Conservation (phyloP, 352 stramenopile species). For the Discostella stelligera region DNA sequence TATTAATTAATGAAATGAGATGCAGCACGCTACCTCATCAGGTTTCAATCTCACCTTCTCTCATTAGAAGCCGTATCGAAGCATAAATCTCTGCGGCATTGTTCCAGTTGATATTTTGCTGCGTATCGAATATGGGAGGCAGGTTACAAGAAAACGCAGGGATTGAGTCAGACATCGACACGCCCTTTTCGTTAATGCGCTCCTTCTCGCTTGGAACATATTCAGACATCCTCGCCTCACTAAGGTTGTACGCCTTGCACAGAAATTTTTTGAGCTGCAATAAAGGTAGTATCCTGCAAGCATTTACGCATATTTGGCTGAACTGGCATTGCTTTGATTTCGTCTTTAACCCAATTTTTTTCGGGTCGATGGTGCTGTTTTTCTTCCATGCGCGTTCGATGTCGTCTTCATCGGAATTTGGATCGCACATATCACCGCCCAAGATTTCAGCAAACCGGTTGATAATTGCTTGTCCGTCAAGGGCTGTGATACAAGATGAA, state of each 20-base stretch:
- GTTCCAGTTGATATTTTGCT: slow-evolving; percentile 43
- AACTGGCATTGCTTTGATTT: slow-evolving; percentile 48
- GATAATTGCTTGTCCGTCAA: slow-evolving; percentile 65
- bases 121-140: slow-evolving; percentile 24
- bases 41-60: slow-evolving; percentile 24
- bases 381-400: slow-evolving; percentile 57
- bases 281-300: slow-evolving; percentile 59
- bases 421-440: slow-evolving; percentile 49
- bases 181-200: slow-evolving; percentile 61
- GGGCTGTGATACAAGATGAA: slow-evolving; percentile 64
- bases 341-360: slow-evolving; percentile 25
- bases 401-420: slow-evolving; percentile 57
- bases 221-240: slow-evolving; percentile 60
- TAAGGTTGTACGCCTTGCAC: slow-evolving; percentile 68
- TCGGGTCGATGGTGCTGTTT: slow-evolving; percentile 39
- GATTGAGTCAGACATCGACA: slow-evolving; percentile 38
- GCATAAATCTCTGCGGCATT: slow-evolving; percentile 40
- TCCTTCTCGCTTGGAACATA: slow-evolving; percentile 75
- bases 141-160: slow-evolving; percentile 36
- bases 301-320: slow-evolving; percentile 62
- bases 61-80: slow-evolving; percentile 38
- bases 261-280: slow-evolving; percentile 76
- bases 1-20: background rate
- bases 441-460: slow-evolving; percentile 41
- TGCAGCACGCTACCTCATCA: background rate